Evolutionary conservation across 148 eudicot species (phyloP).

Genomic region (Hydrangea macrophylla): DNA sequence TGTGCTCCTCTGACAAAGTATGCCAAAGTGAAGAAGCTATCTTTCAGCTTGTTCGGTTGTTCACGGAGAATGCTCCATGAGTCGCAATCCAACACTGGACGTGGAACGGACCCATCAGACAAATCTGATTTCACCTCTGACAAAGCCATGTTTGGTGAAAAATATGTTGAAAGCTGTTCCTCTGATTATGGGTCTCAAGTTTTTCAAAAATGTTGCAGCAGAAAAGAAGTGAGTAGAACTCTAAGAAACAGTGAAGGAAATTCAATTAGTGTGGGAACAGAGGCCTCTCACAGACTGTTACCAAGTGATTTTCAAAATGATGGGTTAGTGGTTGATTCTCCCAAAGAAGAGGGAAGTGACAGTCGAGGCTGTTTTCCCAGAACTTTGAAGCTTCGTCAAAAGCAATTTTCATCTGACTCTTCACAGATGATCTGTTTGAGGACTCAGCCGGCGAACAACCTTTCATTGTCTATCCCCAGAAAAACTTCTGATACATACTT

Average conservation of each 20-base stretch:
- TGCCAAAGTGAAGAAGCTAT: constrained; percentile 40
- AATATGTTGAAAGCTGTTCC: constrained; percentile 45
- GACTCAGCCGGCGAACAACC: constrained; percentile 27
- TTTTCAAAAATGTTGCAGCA: constrained; percentile 37
- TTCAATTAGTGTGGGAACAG: constrained; percentile 54
- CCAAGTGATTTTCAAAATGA: constrained; percentile 23
- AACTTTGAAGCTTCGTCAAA: constrained; percentile 37
- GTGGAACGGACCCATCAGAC: constrained; percentile 42
- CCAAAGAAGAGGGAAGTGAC: constrained; percentile 19
- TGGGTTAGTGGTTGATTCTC: constrained; percentile 4
- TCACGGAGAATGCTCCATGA: constrained; percentile 41
- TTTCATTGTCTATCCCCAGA: constrained; percentile 22
- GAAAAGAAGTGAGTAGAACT: constrained; percentile 40
- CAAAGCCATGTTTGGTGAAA: constrained; percentile 37
- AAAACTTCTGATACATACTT: constrained; percentile 47
- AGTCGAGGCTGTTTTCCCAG: constrained; percentile 38
- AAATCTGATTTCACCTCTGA: constrained; percentile 40
- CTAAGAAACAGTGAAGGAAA: constrained; percentile 78
- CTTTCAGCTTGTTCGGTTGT: constrained; percentile 69
- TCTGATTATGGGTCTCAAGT: constrained; percentile 49
- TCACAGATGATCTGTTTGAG: constrained; percentile 23
- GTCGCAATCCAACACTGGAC: constrained; percentile 36
- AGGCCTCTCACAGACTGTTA: constrained; percentile 36
- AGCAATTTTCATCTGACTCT: constrained; percentile 28
- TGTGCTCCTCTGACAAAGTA: constrained; percentile 9